Percentiles rank a stretch among this genome's conserved stretches.
Evolutionary conservation across 192 early-diverging fungal genomes (phyloP).

Genomic region (Jimgerdemannia flammicorona): DNA sequence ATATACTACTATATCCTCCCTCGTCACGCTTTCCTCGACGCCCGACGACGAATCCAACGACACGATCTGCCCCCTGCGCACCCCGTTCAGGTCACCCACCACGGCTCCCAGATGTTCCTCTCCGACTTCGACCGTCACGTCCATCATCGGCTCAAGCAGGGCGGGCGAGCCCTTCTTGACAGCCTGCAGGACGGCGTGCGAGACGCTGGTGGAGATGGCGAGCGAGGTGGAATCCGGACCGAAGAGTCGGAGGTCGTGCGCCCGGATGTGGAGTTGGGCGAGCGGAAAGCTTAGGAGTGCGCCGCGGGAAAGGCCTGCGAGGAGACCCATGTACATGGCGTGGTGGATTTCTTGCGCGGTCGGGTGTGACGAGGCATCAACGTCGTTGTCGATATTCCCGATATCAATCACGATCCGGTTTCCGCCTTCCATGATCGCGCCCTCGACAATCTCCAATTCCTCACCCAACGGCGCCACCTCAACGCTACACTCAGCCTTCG

Average conservation of each 20-base stretch:
- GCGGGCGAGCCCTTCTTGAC: slow-evolving; percentile 30
- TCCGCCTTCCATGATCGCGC: slow-evolving; percentile 32
- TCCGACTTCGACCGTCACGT: slow-evolving; percentile 63
- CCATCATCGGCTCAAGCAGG: slow-evolving; percentile 85
- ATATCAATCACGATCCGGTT: slow-evolving; percentile 33
- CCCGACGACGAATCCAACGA: slow-evolving; percentile 38
- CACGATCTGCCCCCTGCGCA: slow-evolving; percentile 66
- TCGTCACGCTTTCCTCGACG: slow-evolving; percentile 23
- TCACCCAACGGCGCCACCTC: slow-evolving; percentile 46
- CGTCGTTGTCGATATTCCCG: neutral
- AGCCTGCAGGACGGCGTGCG: slow-evolving; percentile 58
- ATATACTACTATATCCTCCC: slow-evolving; percentile 39
- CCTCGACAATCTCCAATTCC: slow-evolving; percentile 17
- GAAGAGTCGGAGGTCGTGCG: slow-evolving; percentile 50
- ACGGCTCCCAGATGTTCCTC: slow-evolving; percentile 73
- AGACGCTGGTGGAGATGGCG: slow-evolving; percentile 60
- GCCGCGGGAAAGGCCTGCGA: slow-evolving; percentile 68
- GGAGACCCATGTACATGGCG: slow-evolving; percentile 65
- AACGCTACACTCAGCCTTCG: slow-evolving; percentile 53
- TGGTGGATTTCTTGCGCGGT: slow-evolving; percentile 20
- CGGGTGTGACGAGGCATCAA: neutral
- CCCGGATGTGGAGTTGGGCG: slow-evolving; percentile 51
- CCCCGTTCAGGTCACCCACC: slow-evolving; percentile 77
- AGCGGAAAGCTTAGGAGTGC: slow-evolving; percentile 77
- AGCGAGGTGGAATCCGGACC: slow-evolving; percentile 52